These are phyloP conservation scores for Aschersonia sp. DNA, from an alignment of 2,329 filamentous ascomycete species.

Conservation along the genomic window DNA sequence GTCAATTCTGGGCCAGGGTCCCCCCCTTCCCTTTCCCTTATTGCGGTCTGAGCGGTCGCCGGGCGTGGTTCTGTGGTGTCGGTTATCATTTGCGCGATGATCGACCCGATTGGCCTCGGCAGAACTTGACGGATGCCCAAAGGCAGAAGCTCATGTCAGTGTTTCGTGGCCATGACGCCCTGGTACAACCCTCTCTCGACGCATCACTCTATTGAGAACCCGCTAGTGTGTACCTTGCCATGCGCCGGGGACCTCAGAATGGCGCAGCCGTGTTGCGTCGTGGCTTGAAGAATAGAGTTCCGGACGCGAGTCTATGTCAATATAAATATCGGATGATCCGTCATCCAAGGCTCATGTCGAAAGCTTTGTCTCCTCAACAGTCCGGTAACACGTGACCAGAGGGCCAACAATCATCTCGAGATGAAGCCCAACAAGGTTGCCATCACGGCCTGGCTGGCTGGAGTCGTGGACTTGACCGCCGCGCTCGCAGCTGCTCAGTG, in stretches of 20 bases:
- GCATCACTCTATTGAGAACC: background rate
- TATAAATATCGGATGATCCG: background rate
- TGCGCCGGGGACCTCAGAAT: background rate
- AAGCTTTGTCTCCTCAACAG: too few species aligned
- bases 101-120: background rate
- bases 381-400: too few species aligned
- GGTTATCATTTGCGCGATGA: background rate
- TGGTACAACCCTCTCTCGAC: background rate
- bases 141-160: background rate
- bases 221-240: background rate
- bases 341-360: background rate
- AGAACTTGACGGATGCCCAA: background rate
- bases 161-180: background rate
- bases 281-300: background rate
- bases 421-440: constrained; percentile 1
- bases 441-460: constrained; percentile 1
- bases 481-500: constrained; percentile 8
- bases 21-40: background rate
- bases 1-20: background rate
- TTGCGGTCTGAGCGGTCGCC: background rate
- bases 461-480: constrained; percentile 1
- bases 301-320: background rate
- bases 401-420: too few species aligned
- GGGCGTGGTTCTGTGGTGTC: background rate
- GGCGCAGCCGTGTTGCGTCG: background rate